Base-by-base conservation (phyloP, 1,284 basidiomycete genomes). In the Inonotus obliquus region DNA sequence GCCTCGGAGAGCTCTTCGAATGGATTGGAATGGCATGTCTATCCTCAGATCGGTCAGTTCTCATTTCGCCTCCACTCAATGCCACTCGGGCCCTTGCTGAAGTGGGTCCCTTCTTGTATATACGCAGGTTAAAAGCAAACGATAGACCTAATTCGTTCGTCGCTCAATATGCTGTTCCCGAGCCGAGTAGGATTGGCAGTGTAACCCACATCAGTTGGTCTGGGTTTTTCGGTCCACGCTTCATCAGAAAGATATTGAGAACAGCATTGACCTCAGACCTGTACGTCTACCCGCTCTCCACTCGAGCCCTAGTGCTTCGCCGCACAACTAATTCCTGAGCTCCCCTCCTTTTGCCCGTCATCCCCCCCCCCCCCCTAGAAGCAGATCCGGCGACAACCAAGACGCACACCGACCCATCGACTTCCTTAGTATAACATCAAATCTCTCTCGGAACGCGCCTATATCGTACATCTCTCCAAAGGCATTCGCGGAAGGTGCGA, bases 11-110 rank as follows among this genome's bases (percentile, higher is more conserved):
- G 1, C 70, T 88, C 14, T 85, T 86, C 59, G 88, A 89, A 69
- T 90, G 87, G 87, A 76, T 83, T 14, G 88, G 86, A 2, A 79
- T 90, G 80, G 84, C 82, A 0, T 73, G 70, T 60, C 54, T 82
- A 1, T 77, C 73, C 14, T 74, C 80, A 1, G 77, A 77, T 59
- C 71, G 80, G 79, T 77, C 53, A 10, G 58, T 48, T 19, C n/a
- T 27, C 23, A 14, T 25, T 14, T 19, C 14, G 19, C 17, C 41
- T 2, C 21, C 11, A 19, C n/a, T 11, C 14, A n/a, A 21, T 29
- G 14, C 21, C 9, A 4, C 9, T 9, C 17, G 57, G n/a, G n/a
- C n/a, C n/a, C n/a, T n/a, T n/a, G n/a, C 13, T 41, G 19, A 14
- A 6, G 48, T 25, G 47, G 6, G 11, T 17, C 6, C 27, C 57